Evolutionary conservation across 2,329 filamentous ascomycete species (phyloP), one percentile per base, ranked within the genome.

Genomic region (Monilinia fructicola): DNA sequence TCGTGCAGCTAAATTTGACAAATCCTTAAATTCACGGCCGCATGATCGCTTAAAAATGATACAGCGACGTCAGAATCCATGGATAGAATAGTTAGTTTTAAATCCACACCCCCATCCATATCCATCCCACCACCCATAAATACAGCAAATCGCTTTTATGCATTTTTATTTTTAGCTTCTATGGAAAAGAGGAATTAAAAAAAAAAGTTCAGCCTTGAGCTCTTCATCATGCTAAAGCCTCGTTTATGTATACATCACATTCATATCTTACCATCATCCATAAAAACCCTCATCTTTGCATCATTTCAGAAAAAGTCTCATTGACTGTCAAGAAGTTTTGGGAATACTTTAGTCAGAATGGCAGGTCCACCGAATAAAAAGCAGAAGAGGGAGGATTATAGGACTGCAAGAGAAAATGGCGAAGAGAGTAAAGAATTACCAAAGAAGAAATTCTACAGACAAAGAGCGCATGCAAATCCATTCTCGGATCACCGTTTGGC

Each of bases 401-500:
- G 85, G 72, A 82, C 82, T 65, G 79, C 81, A 64, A 82, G 83
- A 62, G 79, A 79, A 48, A 80, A 84, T 69, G 81, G 84, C 75
- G 81, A 79, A 28, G 69, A 67, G 11, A 71, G 69, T 23, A 72
- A 70, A 40, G 73, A 76, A 73, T 80, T 97, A 74, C 95, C 95
- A 12, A 90, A 92, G 79, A 99, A 99, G 83, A 94, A 91, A 81
- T 97, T 95, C 81, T 99, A 97, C 78, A 87, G 95, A 66, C 95
- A 99, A 79, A 87, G 95, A 78, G 95, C 95, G 48, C 95, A 99
- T 80, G 95, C 95, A 70, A 99, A 99, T 81, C 93, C 94, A 9
- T 99, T 99, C 80, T 97, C 94, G 3, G 95, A 99, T 75, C 95
- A 99, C 81, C 82, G 86, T 67, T 82, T 99, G 76, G 84, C 85